A percentile compares a stretch with the other conserved stretches of the same genome.
These are phyloP conservation scores for Phaffomyces opuntiae DNA, from an alignment of 805 yeast species.

Conservation along the genomic window DNA sequence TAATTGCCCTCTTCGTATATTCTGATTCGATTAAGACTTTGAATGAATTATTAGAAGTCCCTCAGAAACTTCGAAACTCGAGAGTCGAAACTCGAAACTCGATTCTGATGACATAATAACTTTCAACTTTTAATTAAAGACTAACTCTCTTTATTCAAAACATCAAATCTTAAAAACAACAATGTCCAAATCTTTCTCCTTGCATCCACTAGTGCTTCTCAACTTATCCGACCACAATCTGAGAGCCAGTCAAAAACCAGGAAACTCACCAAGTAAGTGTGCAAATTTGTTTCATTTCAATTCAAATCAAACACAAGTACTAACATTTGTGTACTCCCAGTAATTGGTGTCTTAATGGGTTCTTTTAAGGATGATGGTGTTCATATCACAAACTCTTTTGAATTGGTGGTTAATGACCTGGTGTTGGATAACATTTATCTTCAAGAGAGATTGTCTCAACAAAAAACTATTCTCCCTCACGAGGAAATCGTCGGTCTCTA, in stretches of 20 bases:
- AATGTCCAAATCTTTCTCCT: neutral
- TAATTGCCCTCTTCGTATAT: too few species aligned
- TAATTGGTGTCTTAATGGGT: slow-evolving; percentile 5
- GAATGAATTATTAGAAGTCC: too few species aligned
- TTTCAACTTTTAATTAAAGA: too few species aligned
- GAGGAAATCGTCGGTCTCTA: slow-evolving; percentile 10
- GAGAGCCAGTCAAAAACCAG: slow-evolving; percentile 3
- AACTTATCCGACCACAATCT: slow-evolving; percentile 9
- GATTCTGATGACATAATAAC: too few species aligned
- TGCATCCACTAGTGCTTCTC: slow-evolving; percentile 9
- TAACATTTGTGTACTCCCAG: neutral
- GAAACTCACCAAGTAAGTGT: slow-evolving; percentile 2
- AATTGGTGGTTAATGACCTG: neutral
- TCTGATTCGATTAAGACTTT: too few species aligned
- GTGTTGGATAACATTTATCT: slow-evolving; percentile 3
- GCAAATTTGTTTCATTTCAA: too few species aligned
- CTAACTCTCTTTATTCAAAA: too few species aligned
- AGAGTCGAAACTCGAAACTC: too few species aligned
- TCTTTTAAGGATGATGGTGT: neutral
- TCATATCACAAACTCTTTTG: slow-evolving; percentile 9
- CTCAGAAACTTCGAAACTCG: too few species aligned
- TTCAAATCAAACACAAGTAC: neutral
- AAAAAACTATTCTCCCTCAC: slow-evolving; percentile 6
- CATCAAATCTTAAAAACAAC: too few species aligned
- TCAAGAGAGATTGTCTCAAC: slow-evolving; percentile 7